Base-by-base conservation (phyloP, 2,329 filamentous ascomycete species). In the Colletotrichum sp. region DNA sequence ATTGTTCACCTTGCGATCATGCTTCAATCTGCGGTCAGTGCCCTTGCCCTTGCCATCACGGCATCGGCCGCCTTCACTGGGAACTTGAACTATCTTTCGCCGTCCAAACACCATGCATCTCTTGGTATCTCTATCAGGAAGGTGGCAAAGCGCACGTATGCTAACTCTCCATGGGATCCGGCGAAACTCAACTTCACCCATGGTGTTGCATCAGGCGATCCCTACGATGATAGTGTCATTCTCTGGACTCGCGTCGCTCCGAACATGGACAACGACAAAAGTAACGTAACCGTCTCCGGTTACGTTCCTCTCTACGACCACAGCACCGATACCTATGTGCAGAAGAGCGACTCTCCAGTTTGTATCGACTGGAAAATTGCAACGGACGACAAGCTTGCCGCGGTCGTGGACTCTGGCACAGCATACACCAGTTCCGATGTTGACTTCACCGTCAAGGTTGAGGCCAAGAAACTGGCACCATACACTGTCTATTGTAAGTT, bases 361-460 rank as follows among this genome's bases (percentile, higher is more conserved):
- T 95, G 94, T 79, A 88, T 95, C 1, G 87, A 92, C 43, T 95
- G 92, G 87, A 90, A 89, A 73, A 89, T 95, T 21, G 87, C 88
- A 16, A 84, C 84, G 24, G 87, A 89, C 78, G 81, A 87, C 66
- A 82, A 85, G n/a, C 71, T 82, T n/a, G 75, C 80, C 2, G 70
- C 75, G 4, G 85, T 90, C 36, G 90, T 91, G 3, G 86, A 89
- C 67, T 86, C 85, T 2, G 94, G 94, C 7, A 89, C 84, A 43
- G 92, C 89, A 1, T 94, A 92, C 80, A 95, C 94, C 0, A 94
- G 90, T 43, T 93, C 91, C 1, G 94, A 95, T 81, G 91, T 95
- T 64, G 94, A 96, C 81, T 96, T 93, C 81, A 95, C 94, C 0
- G 86, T 95, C 75, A 95, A 95, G 87, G 90, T 94, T 16, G 93